Conservation (phyloP, 805 yeast genomes). For the Metschnikowia anglica region DNA sequence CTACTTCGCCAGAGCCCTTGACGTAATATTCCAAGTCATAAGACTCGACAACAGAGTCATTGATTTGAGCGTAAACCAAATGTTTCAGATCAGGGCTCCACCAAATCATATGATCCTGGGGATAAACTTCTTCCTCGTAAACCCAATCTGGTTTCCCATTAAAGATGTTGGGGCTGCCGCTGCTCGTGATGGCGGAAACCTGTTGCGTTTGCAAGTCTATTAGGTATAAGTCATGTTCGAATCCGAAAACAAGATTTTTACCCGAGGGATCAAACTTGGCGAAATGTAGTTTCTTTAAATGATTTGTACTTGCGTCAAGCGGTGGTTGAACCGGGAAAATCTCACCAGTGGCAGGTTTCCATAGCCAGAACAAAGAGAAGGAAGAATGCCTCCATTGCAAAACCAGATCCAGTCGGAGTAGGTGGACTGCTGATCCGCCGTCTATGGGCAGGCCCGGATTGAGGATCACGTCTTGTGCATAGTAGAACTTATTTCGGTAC, state of each 20-base stretch:
- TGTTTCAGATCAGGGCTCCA: conserved; percentile 67
- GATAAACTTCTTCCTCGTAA: conserved; percentile 76
- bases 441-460: conserved; percentile 45
- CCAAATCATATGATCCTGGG: conserved; percentile 61
- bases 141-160: conserved; percentile 84
- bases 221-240: conserved; percentile 53
- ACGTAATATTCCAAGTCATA: conserved; percentile 55
- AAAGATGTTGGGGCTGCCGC: conserved; percentile 51
- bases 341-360: conserved; percentile 24
- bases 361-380: conserved; percentile 40
- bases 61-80: conserved; percentile 53
- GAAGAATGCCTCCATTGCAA: conserved; percentile 45
- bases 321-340: conserved; percentile 39
- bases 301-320: conserved; percentile 1
- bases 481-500: conserved; percentile 41
- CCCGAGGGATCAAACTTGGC: conserved; percentile 64
- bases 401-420: conserved; percentile 52
- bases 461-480: conserved; percentile 34
- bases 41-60: conserved; percentile 59
- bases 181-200: conserved; percentile 42
- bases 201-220: conserved; percentile 33
- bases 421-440: conserved; percentile 41
- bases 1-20: conserved; percentile 25
- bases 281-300: conserved; percentile 27
- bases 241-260: conserved; percentile 55